Evolutionary conservation across 768 basidiomycete species (phyloP).

Genomic region (Termitomyces sp.): DNA sequence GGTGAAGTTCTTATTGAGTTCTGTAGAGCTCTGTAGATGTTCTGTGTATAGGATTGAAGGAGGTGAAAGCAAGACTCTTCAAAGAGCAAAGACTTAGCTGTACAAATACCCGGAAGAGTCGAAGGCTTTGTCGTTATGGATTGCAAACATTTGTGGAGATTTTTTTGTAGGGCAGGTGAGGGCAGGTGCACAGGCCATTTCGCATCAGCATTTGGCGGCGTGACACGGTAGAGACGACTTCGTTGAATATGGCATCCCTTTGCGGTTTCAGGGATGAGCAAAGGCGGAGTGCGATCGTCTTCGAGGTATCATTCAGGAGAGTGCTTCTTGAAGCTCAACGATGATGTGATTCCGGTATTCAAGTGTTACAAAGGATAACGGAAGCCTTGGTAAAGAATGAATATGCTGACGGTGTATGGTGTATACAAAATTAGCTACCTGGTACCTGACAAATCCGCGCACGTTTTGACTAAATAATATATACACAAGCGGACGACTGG

Average conservation of each 20-base stretch:
- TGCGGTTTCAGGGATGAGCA: constrained; percentile 17
- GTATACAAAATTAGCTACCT: too few relatives aligned
- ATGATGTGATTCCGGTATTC: too few relatives aligned
- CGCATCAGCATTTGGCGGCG: constrained; percentile 1
- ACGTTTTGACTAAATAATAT: too few relatives aligned
- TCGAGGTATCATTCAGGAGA: constrained; percentile 13
- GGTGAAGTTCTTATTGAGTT: constrained; percentile 98
- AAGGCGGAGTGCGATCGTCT: constrained; percentile 20
- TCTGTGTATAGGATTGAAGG: constrained; percentile 99
- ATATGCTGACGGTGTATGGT: too few relatives aligned
- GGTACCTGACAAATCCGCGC: too few relatives aligned
- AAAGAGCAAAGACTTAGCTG: constrained; percentile 91
- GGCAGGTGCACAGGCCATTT: constrained; percentile 82
- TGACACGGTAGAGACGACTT: constrained; percentile 13
- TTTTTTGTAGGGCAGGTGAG: constrained; percentile 89
- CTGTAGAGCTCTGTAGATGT: constrained; percentile 96
- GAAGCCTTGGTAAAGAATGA: too few relatives aligned
- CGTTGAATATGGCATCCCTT: constrained; percentile 28
- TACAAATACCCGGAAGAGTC: constrained; percentile 87
- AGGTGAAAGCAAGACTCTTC: constrained; percentile 84
- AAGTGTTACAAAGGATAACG: too few relatives aligned
- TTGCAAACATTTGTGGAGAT: constrained; percentile 88
- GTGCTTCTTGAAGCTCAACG: not conserved
- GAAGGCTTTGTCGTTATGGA: constrained; percentile 64
- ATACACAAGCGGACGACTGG: too few relatives aligned